These are phyloP conservation scores for Calophaca sinica DNA, from an alignment of 306 rosid species.

Conservation along the genomic window DNA sequence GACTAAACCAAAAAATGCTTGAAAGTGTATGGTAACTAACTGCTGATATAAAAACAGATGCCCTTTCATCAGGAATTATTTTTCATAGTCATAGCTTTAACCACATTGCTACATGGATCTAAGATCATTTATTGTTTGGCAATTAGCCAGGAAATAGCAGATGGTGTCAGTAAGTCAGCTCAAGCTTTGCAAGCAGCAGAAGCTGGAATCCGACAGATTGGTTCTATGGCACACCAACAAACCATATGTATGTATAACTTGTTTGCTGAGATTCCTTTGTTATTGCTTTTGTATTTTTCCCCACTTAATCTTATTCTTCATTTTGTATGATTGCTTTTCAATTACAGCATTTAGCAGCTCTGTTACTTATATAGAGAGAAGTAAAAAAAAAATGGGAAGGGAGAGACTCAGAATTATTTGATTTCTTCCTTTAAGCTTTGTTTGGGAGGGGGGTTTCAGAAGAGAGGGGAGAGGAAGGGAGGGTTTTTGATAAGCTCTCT, in stretches of 20 bases:
- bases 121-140: conserved; percentile 41
- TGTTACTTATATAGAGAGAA: conserved; percentile 13
- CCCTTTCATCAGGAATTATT: conserved; percentile 14
- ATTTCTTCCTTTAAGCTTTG: conserved; percentile 12
- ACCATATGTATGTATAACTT: conserved; percentile 76
- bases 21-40: conserved; percentile 29
- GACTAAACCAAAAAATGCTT: no score
- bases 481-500: no score
- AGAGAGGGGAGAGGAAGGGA: no score
- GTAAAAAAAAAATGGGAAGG: not conserved
- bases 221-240: conserved; percentile 79
- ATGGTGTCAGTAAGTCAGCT: conserved; percentile 86
- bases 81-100: conserved; percentile 29
- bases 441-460: no score
- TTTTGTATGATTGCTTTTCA: conserved; percentile 22
- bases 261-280: conserved; percentile 28
- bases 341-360: conserved; percentile 30
- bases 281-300: not conserved
- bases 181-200: conserved; percentile 94
- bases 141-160: conserved; percentile 88
- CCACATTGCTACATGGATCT: conserved; percentile 20
- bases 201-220: conserved; percentile 84
- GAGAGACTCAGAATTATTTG: not conserved
- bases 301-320: conserved; percentile 3
- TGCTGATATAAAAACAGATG: conserved; percentile 11